These are phyloP conservation scores for Davidsoniella neocaledoniae DNA, from an alignment of 2,329 filamentous ascomycete species.

Conservation along the genomic window DNA sequence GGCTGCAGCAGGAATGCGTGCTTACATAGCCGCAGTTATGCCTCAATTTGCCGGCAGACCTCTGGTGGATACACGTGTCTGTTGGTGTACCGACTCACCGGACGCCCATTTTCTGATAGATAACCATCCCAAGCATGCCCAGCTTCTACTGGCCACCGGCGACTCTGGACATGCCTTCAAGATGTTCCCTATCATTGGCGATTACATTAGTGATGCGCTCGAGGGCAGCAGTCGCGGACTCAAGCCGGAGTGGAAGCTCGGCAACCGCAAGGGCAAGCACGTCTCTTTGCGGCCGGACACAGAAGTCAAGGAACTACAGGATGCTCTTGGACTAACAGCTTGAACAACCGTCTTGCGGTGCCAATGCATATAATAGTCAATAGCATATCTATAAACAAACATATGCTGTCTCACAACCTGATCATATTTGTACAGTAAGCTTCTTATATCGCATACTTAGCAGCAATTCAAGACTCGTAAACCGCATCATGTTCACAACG, in stretches of 20 bases:
- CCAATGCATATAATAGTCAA: too few relatives aligned
- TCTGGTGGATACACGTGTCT: conserved; percentile 15
- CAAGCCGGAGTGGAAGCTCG: conserved; percentile 15
- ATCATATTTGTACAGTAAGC: too few relatives aligned
- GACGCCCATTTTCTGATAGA: conserved; percentile 21
- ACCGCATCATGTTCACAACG: too few relatives aligned
- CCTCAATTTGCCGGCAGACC: conserved; percentile 16
- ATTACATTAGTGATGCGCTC: conserved; percentile 15
- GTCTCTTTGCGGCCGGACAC: conserved; percentile 13
- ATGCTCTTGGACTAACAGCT: conserved; percentile 8
- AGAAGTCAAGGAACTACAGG: conserved; percentile 15
- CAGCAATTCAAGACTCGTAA: too few relatives aligned
- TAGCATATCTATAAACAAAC: too few relatives aligned
- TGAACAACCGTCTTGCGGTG: background rate
- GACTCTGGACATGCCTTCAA: conserved; percentile 18
- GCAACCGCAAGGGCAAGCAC: conserved; percentile 12
- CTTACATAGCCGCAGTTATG: conserved; percentile 14
- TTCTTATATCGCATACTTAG: too few relatives aligned
- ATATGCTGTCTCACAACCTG: too few relatives aligned
- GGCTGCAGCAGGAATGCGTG: conserved; percentile 9
- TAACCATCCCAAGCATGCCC: conserved; percentile 13
- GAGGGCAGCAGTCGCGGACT: conserved; percentile 13
- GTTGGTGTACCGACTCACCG: conserved; percentile 21
- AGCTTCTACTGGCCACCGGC: conserved; percentile 15
- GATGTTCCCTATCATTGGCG: conserved; percentile 17